Percentiles rank a stretch among this genome's conserved stretches.
phyloP scores from a whole-genome alignment of 2,329 filamentous ascomycete species.

The Aureobasidium sp. region DNA sequence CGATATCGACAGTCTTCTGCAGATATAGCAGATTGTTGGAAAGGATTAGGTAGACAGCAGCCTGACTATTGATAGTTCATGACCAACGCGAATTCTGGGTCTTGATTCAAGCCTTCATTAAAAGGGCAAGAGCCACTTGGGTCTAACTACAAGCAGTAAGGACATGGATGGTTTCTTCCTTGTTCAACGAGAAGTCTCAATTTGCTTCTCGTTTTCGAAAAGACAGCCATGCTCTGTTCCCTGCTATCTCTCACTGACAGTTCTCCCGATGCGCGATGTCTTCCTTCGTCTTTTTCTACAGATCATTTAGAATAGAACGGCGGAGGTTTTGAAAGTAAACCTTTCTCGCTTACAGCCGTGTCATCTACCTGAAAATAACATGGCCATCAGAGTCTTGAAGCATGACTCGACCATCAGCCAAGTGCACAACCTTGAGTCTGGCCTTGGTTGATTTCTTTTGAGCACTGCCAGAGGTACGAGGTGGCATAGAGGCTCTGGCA shows the following conservation, averaged over 20 bases:
- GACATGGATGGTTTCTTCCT: background rate
- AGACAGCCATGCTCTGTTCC: background rate
- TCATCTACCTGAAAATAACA: background rate
- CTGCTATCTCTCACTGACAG: background rate
- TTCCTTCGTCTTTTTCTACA: background rate
- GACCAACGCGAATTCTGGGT: background rate
- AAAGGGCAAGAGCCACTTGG: background rate
- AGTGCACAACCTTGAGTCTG: background rate
- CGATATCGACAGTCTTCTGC: conserved; percentile 28
- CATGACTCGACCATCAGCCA: background rate
- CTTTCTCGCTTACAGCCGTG: no score
- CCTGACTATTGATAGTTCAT: background rate
- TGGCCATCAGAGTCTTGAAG: background rate
- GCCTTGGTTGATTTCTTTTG: background rate
- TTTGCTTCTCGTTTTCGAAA: background rate
- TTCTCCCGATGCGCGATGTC: background rate
- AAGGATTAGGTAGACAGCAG: background rate
- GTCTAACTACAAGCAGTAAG: background rate
- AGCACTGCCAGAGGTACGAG: background rate
- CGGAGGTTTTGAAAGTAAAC: background rate
- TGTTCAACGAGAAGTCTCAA: background rate
- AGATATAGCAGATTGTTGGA: background rate
- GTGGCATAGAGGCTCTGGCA: background rate
- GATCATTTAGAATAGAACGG: background rate
- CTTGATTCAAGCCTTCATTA: background rate